Base-by-base conservation (phyloP, 2,329 filamentous ascomycete species). In the Bipolaris oryzae region DNA sequence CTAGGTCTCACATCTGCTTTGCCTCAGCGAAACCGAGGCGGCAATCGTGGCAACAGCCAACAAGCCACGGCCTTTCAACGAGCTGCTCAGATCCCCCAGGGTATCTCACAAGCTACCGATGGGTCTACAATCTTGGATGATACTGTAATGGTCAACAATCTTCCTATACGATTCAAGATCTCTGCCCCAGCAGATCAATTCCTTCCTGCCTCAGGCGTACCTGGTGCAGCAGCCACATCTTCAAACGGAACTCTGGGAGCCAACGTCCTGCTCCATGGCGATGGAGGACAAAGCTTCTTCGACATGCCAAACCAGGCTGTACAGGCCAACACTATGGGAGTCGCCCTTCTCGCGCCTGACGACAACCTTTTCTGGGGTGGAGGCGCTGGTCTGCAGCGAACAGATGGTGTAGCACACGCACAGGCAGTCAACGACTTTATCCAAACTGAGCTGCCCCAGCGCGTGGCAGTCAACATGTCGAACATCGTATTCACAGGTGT, bases 401-500 rank as follows among this genome's bases (percentile, higher is more conserved):
- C 81, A 4, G 81, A 86, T 66, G 84, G 84, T 57, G 83, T 80
- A 0, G 82, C 77, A 6, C 84, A 87, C 72, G 76, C 84, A 0
- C 81, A 83, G 58, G 83, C 83, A 25, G 83, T 86, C 41, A 80
- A 81, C 58, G 80, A 83, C 59, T 78, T 85, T 21, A 75, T 86
- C 50, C 74, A 78, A 41, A 69, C 75, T 3, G 78, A 81, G 23
- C 76, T 86, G 9, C 81, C 84, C 4, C 76, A 83, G 55, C 75
- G 84, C 42, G 78, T 86, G 6, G 80, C 83, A 2, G 85, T 86
- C 58, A 79, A 87, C 69, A 63, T 71, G 21, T 75, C 73, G 35
- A 78, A 82, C 39, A 81, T 86, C 46, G 83, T 81, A 66, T 86
- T 86, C 73, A 86, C 82, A 0, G 84, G 84, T 15, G 84, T 86